Percentiles rank a stretch among this genome's conserved stretches.
Conservation (phyloP, 1,139 yeast species). For the Pneumocystis murina region DNA sequence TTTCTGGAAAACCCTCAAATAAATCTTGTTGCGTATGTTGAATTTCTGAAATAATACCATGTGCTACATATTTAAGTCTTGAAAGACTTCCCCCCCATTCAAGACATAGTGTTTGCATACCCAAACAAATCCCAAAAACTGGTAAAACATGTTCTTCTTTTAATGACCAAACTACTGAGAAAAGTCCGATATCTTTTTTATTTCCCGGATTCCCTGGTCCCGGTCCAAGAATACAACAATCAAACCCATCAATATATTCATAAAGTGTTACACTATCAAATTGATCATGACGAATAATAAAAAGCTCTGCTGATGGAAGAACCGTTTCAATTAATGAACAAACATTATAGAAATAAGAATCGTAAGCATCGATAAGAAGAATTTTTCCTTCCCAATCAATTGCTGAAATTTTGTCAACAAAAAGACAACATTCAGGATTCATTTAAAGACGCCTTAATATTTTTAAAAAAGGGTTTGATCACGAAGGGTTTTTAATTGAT, state of each 20-base stretch:
- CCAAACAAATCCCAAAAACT: conserved; percentile 79
- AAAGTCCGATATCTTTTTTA: conserved; percentile 55
- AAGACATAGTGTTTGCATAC: conserved; percentile 70
- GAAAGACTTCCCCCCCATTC: conserved; percentile 46
- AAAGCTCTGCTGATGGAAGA: not conserved
- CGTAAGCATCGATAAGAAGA: not conserved
- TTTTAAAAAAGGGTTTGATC: no score
- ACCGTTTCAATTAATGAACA: not conserved
- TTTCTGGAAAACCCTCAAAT: not conserved
- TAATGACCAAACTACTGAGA: conserved; percentile 37
- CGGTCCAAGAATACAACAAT: conserved; percentile 79
- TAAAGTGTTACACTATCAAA: conserved; percentile 31
- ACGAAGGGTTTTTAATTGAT: no score
- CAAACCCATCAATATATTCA: conserved; percentile 34
- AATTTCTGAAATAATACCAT: conserved; percentile 66
- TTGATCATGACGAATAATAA: conserved; percentile 39
- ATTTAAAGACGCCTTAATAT: no score
- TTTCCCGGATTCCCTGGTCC: conserved; percentile 87
- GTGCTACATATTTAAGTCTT: conserved; percentile 47
- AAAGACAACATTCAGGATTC: no score
- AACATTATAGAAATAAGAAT: not conserved
- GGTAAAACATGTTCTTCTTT: conserved; percentile 35
- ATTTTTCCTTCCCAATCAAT: not conserved
- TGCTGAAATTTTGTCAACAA: not conserved
- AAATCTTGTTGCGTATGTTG: conserved; percentile 1